phyloP scores from a whole-genome alignment of 2,329 filamentous ascomycete species.

The Beauveria asiatica region DNA sequence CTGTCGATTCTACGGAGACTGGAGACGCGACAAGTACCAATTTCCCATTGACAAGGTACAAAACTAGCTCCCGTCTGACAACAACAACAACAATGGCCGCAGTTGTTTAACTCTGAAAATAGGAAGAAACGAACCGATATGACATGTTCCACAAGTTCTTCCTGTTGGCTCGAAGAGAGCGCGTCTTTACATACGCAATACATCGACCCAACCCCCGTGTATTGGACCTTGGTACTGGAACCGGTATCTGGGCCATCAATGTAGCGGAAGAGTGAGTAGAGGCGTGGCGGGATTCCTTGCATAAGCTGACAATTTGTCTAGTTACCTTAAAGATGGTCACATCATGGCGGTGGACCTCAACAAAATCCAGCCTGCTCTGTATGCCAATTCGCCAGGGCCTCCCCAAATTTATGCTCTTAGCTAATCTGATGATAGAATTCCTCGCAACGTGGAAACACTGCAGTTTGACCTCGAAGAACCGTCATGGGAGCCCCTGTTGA shows the following conservation, averaged over 20 bases:
- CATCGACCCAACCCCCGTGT: constrained; percentile 22
- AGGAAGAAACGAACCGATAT: constrained; percentile 67
- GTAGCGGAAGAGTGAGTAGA: constrained; percentile 59
- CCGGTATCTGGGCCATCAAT: constrained; percentile 85
- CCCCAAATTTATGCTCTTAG: not conserved
- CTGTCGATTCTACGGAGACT: constrained; percentile 61
- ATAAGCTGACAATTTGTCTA: constrained; percentile 11
- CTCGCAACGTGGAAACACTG: constrained; percentile 44
- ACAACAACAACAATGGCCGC: too few species aligned
- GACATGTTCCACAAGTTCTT: constrained; percentile 79
- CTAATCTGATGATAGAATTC: constrained; percentile 48
- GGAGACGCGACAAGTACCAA: constrained; percentile 61
- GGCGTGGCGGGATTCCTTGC: not conserved
- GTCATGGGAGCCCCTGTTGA: constrained; percentile 43
- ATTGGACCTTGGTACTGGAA: constrained; percentile 71
- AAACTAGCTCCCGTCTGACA: not conserved
- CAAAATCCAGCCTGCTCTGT: constrained; percentile 31
- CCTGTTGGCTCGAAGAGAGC: constrained; percentile 49
- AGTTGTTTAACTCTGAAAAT: constrained; percentile 2
- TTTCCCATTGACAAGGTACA: constrained; percentile 69
- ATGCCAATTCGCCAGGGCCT: constrained; percentile 12
- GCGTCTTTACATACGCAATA: constrained; percentile 17
- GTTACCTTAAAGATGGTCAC: constrained; percentile 18
- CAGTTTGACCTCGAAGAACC: constrained; percentile 70
- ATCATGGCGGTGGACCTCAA: constrained; percentile 33